Conservation (phyloP, 2,329 filamentous ascomycete genomes). For the Didymosphaeria variabile region DNA sequence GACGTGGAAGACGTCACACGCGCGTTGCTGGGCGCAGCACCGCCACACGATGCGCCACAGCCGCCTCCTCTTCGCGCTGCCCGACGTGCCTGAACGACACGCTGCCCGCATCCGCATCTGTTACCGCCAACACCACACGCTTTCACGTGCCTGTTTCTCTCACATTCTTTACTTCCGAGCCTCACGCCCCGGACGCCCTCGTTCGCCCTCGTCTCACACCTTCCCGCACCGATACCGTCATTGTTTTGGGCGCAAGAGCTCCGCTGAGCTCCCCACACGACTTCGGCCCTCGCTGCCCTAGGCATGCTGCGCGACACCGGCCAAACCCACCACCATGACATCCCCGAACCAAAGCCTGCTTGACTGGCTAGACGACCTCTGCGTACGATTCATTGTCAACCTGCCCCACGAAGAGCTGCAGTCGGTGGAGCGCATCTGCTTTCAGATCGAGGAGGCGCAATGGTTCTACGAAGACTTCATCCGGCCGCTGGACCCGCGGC, state of each 20-base stretch:
- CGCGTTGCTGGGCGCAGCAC: slow-evolving; percentile 16
- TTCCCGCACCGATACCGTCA: slow-evolving; percentile 15
- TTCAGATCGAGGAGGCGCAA: slow-evolving; percentile 98
- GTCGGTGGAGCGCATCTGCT: slow-evolving; percentile 93
- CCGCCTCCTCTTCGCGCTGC: slow-evolving; percentile 15
- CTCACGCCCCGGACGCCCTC: slow-evolving; percentile 15
- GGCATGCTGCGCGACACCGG: slow-evolving; percentile 69
- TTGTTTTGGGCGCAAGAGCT: slow-evolving; percentile 20
- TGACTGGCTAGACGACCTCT: slow-evolving; percentile 98
- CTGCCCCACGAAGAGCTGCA: slow-evolving; percentile 89
- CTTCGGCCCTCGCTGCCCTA: slow-evolving; percentile 26
- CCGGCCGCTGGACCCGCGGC: slow-evolving; percentile 81
- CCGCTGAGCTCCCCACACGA: slow-evolving; percentile 14
- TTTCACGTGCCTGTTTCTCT: slow-evolving; percentile 27
- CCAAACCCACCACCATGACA: slow-evolving; percentile 67
- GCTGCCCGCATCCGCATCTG: slow-evolving; percentile 5
- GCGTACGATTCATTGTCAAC: slow-evolving; percentile 98
- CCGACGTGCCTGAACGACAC: slow-evolving; percentile 13
- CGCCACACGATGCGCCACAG: slow-evolving; percentile 23
- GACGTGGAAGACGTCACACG: slow-evolving; percentile 30
- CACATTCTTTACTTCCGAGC: slow-evolving; percentile 29
- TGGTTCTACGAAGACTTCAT: slow-evolving; percentile 99
- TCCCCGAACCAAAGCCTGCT: slow-evolving; percentile 84
- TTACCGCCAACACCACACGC: slow-evolving; percentile 17
- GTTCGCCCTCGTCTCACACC: slow-evolving; percentile 12